Base-by-base conservation (phyloP, 179 eudicot species). In the Nepenthes alata region DNA sequence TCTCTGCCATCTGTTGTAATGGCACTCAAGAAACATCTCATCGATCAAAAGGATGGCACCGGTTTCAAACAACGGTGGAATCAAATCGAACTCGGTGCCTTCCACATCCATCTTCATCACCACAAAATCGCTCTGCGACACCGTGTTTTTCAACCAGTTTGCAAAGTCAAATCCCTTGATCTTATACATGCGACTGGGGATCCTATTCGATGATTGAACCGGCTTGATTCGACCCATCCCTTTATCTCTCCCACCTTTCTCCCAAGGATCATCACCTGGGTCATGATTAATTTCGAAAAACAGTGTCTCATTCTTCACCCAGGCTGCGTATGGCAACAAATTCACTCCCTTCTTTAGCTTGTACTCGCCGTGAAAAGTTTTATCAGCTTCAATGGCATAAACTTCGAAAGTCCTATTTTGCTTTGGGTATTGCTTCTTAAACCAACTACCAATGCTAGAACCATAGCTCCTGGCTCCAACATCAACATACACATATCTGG, bases 61-160 rank as follows among this genome's bases (percentile, higher is more conserved):
- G 0, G 85, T 83, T 55, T 84, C 81, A 49, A 86, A 70, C 78
- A 88, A 71, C 68, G 78, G 82, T 2, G 82, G 80, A 36, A 82
- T 74, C 64, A 88, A 73, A 68, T 79, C 72, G 68, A 88, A 82
- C 62, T 88, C 94, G 2, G 96, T 88, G 60, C 97, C 97, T 79
- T 91, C 97, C 13, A 91, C 91, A 77, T 91, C 97, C 97, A 91
- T 91, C 72, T 91, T 91, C 95, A 91, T 84, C 73, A 91, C 97
- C 59, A 91, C 97, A 67, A 74, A 91, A 59, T 91, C 97, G 56
- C 60, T 79, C 76, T 91, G 85, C 0, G 81, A 65, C 47, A 88
- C 94, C 0, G 91, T 81, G 35, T 61, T 77, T 73, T 84, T 91
- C 81, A 91, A 74, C 97, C 97, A 91, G 51, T 80, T 75, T 5